phyloP scores from a whole-genome alignment of 2,329 filamentous ascomycete species.

The Aspergillus latus region DNA sequence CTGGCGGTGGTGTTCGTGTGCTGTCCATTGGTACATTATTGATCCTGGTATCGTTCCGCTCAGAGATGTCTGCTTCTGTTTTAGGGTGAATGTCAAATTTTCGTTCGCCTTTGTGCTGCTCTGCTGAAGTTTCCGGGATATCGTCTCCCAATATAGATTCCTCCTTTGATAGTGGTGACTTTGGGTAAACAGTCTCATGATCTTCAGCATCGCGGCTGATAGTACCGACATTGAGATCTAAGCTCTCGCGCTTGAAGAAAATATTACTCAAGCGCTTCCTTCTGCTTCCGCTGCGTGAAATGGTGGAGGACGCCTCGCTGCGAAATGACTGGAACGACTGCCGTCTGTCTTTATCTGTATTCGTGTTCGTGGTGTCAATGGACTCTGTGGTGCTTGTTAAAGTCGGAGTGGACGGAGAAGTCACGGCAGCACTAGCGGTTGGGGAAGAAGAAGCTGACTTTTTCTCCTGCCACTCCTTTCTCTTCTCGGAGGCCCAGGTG shows the following conservation, averaged over 20 bases:
- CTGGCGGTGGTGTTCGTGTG: not conserved
- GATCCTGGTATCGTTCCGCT: not conserved
- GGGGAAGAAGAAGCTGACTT: slow-evolving; percentile 30
- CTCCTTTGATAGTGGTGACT: slow-evolving; percentile 34
- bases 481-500: slow-evolving; percentile 56
- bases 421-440: slow-evolving; percentile 16
- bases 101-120: not conserved
- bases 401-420: slow-evolving; percentile 25
- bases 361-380: slow-evolving; percentile 17
- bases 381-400: slow-evolving; percentile 27
- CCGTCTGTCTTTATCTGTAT: slow-evolving; percentile 32
- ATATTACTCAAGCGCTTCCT: slow-evolving; percentile 42
- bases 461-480: slow-evolving; percentile 48
- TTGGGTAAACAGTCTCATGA: slow-evolving; percentile 27
- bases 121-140: not conserved
- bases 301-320: slow-evolving; percentile 30
- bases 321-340: slow-evolving; percentile 28
- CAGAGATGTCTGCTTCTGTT: not conserved
- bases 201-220: slow-evolving; percentile 21
- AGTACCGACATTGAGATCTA: slow-evolving; percentile 26
- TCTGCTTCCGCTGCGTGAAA: slow-evolving; percentile 34
- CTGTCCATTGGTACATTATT: not conserved
- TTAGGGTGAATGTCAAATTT: not conserved
- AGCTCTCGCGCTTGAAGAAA: slow-evolving; percentile 34
- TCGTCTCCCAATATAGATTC: slow-evolving; percentile 24